Percentiles rank a stretch among this genome's conserved stretches.
phyloP scores from a whole-genome alignment of 345 rosid genomes.

The Eucalyptus curtisii region DNA sequence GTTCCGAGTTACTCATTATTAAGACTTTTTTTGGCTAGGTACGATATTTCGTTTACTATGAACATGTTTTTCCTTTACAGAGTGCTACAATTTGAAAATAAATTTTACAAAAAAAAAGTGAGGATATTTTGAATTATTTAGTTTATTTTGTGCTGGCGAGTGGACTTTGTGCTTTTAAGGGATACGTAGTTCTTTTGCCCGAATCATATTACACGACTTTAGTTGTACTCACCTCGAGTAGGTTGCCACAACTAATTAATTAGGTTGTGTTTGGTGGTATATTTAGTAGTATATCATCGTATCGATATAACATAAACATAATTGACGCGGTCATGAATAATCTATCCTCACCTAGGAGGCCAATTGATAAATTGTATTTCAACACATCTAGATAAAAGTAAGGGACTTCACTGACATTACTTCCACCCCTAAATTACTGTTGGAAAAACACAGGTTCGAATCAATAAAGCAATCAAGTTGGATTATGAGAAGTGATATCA shows the following conservation, averaged over 20 bases:
- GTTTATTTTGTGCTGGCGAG: accelerated
- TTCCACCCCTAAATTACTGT: accelerated
- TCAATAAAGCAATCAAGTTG: accelerated
- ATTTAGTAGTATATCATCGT: accelerated
- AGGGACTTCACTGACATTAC: accelerated
- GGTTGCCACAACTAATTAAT: background rate
- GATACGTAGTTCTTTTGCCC: background rate
- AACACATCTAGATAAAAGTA: too few species aligned
- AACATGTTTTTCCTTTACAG: background rate
- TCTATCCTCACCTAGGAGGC: accelerated
- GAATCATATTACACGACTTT: background rate
- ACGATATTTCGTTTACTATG: accelerated
- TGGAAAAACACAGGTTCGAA: accelerated
- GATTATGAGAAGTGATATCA: accelerated
- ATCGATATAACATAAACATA: too few species aligned
- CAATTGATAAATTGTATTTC: too few species aligned
- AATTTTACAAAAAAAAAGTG: background rate
- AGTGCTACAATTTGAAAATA: background rate
- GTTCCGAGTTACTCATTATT: background rate
- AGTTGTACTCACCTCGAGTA: accelerated
- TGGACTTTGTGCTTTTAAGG: background rate
- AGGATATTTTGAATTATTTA: accelerated
- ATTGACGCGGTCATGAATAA: accelerated
- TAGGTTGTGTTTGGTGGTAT: accelerated
- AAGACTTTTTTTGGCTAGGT: background rate